phyloP scores from a whole-genome alignment of 805 yeast species.

The Kregervanrija fluxuum region DNA sequence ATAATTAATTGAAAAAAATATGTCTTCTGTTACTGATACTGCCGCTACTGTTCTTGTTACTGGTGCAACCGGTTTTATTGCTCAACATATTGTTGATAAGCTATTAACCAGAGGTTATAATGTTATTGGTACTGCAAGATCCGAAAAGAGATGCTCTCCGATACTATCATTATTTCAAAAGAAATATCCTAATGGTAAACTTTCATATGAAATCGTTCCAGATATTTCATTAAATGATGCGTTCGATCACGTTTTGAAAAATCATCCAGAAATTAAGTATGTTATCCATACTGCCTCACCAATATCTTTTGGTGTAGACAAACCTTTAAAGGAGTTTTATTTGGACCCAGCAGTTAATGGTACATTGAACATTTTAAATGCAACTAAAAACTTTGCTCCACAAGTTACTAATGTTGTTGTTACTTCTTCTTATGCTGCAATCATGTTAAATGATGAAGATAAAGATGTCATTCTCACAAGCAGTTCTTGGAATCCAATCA shows the following conservation, averaged over 20 bases:
- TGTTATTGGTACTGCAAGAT: slow-evolving; percentile 26
- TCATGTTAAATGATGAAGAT: slow-evolving; percentile 9
- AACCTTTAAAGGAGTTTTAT: slow-evolving; percentile 35
- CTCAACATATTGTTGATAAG: slow-evolving; percentile 22
- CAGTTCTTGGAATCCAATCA: slow-evolving; percentile 28
- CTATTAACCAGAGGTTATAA: slow-evolving; percentile 19
- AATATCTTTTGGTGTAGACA: slow-evolving; percentile 22
- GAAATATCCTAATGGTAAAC: slow-evolving; percentile 15
- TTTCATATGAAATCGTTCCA: slow-evolving; percentile 25
- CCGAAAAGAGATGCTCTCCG: slow-evolving; percentile 3
- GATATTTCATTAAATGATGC: slow-evolving; percentile 32
- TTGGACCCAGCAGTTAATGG: slow-evolving; percentile 43
- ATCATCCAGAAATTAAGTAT: slow-evolving; percentile 27
- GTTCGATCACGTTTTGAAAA: slow-evolving; percentile 37
- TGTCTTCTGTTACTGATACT: too few species aligned
- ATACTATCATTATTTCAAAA: slow-evolving; percentile 5
- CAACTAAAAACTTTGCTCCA: slow-evolving; percentile 32
- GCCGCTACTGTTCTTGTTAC: slow-evolving; percentile 15
- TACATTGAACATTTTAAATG: slow-evolving; percentile 34
- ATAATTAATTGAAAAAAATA: too few species aligned
- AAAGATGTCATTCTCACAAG: slow-evolving; percentile 16
- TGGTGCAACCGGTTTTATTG: slow-evolving; percentile 31
- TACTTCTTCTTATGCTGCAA: slow-evolving; percentile 42
- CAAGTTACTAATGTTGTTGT: slow-evolving; percentile 36
- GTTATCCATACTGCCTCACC: slow-evolving; percentile 38